phyloP scores from a whole-genome alignment of 2,329 filamentous ascomycete genomes.

The Apiospora aurea region DNA sequence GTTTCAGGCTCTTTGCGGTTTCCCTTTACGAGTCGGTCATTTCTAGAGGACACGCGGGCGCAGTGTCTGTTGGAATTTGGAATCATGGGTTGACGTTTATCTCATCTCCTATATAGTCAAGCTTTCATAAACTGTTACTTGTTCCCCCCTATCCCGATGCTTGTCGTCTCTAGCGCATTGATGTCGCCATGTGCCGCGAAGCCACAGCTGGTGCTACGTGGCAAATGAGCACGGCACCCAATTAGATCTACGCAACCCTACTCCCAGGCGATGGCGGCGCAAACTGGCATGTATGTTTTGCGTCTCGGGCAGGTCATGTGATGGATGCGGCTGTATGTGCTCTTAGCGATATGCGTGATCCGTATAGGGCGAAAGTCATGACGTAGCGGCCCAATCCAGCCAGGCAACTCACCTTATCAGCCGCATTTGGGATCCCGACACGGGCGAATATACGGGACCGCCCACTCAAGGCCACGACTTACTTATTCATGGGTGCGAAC shows the following conservation, averaged over 20 bases:
- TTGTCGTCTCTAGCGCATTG: background rate
- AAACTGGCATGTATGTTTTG: background rate
- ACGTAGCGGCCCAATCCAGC: background rate
- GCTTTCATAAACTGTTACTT: too few relatives aligned
- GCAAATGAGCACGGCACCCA: background rate
- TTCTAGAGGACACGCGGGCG: background rate
- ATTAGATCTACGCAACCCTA: background rate
- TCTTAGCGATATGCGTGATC: background rate
- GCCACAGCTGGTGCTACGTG: background rate
- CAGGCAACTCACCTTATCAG: background rate
- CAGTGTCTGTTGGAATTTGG: background rate
- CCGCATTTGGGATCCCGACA: background rate
- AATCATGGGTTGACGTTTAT: background rate
- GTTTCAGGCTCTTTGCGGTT: background rate
- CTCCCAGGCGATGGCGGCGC: background rate
- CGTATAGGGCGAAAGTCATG: conserved; percentile 5
- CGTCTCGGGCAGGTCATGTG: background rate
- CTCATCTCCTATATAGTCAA: background rate
- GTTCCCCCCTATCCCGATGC: background rate
- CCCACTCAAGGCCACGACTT: background rate
- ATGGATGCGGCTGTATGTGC: background rate
- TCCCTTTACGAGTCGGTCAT: background rate
- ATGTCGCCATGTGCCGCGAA: background rate
- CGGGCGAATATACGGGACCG: background rate
- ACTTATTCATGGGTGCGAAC: background rate